Evolutionary conservation across 345 rosid species (phyloP).

Genomic region (Abelmoschus esculentus): DNA sequence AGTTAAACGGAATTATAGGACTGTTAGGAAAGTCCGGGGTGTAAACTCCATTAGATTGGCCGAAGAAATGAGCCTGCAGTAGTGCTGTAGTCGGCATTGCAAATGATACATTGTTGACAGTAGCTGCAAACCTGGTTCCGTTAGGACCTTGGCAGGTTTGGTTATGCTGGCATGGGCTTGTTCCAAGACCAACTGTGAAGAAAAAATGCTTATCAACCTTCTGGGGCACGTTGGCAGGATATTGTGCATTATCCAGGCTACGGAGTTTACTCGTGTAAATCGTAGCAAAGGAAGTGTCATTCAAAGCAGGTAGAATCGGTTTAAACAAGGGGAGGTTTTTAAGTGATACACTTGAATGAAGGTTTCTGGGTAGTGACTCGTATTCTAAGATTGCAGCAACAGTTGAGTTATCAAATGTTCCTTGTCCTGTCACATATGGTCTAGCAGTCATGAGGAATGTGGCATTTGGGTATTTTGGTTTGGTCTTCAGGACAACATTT

Average conservation of each 20-base stretch:
- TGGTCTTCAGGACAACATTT: conserved; percentile 36
- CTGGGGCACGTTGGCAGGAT: conserved; percentile 53
- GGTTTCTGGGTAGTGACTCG: conserved; percentile 12
- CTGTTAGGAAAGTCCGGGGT: conserved; percentile 35
- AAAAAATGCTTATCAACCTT: conserved; percentile 41
- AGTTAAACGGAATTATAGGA: conserved; percentile 41
- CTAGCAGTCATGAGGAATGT: conserved; percentile 51
- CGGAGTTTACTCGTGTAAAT: conserved; percentile 39
- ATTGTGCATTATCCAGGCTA: conserved; percentile 32
- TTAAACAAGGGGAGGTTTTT: conserved; percentile 36
- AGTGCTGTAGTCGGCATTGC: conserved; percentile 53
- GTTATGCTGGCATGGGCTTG: conserved; percentile 43
- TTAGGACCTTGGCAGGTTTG: conserved; percentile 66
- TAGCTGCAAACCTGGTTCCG: conserved; percentile 52
- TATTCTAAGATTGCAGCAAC: conserved; percentile 35
- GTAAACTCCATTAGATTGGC: conserved; percentile 43
- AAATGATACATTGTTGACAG: conserved; percentile 54
- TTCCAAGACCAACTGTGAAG: conserved; percentile 51
- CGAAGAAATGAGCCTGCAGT: conserved; percentile 50
- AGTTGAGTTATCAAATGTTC: conserved; percentile 43
- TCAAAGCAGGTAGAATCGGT: conserved; percentile 44
- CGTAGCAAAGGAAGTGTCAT: conserved; percentile 48
- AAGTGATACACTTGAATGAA: conserved; percentile 20
- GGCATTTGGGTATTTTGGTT: conserved; percentile 31
- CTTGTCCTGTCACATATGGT: conserved; percentile 59